These are phyloP conservation scores for Ananas comosus DNA, from an alignment of 176 grass and related monocot genomes.

Conservation along the genomic window DNA sequence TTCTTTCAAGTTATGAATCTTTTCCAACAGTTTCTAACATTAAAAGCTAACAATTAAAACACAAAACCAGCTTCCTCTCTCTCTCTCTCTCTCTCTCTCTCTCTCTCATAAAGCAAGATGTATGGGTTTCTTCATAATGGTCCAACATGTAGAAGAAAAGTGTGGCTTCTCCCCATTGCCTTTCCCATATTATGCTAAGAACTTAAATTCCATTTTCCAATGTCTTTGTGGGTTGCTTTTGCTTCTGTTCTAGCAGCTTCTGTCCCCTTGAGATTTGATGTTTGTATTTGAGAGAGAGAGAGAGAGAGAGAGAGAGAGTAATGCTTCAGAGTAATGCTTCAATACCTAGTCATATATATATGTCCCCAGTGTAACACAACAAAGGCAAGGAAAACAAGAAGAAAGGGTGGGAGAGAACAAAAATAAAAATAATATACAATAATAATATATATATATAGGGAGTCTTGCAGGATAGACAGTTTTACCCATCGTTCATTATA, in stretches of 20 bases:
- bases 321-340: background rate
- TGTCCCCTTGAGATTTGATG: background rate
- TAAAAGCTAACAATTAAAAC: too few species aligned
- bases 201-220: constrained; percentile 14
- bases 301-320: background rate
- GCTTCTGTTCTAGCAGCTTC: background rate
- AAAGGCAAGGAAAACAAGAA: constrained; percentile 10
- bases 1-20: too few species aligned
- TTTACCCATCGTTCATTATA: too few species aligned
- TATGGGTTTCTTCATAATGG: too few species aligned
- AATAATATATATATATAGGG: too few species aligned
- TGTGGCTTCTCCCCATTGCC: constrained; percentile 12
- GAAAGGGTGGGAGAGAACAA: constrained; percentile 7
- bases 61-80: too few species aligned
- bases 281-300: background rate
- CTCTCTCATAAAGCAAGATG: too few species aligned
- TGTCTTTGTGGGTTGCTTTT: background rate
- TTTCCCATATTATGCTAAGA: constrained; percentile 17
- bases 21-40: too few species aligned
- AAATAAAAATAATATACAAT: too few species aligned
- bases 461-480: too few species aligned
- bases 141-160: constrained; percentile 21
- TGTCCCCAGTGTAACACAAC: constrained; percentile 3
- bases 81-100: too few species aligned
- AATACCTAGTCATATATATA: too few species aligned